phyloP scores from a whole-genome alignment of 139 green algal species.

The Limnomonas spitsbergensis region DNA sequence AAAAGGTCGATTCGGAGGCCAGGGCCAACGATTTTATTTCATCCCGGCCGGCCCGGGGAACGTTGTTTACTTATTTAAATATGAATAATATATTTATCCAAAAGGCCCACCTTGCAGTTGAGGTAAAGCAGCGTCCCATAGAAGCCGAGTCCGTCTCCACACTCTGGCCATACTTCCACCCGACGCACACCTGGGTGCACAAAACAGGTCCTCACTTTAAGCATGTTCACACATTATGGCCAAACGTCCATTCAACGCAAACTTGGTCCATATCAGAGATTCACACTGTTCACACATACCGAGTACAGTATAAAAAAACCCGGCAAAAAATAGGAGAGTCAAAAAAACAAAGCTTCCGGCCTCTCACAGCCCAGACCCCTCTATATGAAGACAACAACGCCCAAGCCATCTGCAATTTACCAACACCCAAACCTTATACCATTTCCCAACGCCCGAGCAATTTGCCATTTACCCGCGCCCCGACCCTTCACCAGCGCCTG shows the following conservation, averaged over 20 bases:
- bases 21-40: too few relatives aligned
- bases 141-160: neutral
- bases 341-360: too few relatives aligned
- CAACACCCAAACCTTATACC: neutral
- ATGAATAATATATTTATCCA: too few relatives aligned
- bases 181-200: neutral
- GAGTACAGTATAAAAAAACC: too few relatives aligned
- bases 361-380: too few relatives aligned
- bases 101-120: neutral
- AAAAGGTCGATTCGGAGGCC: too few relatives aligned
- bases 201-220: neutral
- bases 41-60: too few relatives aligned
- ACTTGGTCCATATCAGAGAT: neutral
- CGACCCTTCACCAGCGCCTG: neutral
- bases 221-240: neutral
- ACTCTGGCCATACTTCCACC: neutral
- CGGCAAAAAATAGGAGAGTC: too few relatives aligned
- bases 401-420: neutral
- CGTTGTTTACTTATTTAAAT: too few relatives aligned
- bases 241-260: neutral
- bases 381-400: too few relatives aligned
- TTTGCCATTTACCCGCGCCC: neutral
- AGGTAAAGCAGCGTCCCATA: neutral
- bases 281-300: neutral
- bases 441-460: neutral